Percentiles rank a stretch among this genome's conserved stretches.
Evolutionary conservation across 306 rosid genomes (phyloP).

Genomic region (Fagus sylvatica): DNA sequence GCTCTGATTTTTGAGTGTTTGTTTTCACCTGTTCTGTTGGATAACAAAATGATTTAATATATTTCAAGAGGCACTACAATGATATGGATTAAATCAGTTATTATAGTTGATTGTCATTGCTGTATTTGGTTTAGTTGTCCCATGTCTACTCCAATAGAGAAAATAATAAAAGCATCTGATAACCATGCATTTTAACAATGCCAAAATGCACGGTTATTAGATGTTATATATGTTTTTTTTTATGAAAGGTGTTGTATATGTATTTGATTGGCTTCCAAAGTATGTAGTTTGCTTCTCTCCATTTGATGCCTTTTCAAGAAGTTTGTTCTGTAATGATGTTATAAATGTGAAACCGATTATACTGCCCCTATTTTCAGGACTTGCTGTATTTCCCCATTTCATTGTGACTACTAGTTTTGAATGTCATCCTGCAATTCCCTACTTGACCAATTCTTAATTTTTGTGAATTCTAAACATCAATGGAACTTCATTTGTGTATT

Average conservation of each 20-base stretch:
- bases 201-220: neutral
- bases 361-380: too few relatives aligned
- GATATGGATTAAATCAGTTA: conserved; percentile 16
- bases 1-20: conserved; percentile 43
- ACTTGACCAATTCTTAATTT: neutral
- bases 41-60: conserved; percentile 30
- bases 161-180: too few relatives aligned
- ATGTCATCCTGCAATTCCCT: too few relatives aligned
- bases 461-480: neutral
- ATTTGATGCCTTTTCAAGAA: conserved; percentile 1
- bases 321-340: neutral
- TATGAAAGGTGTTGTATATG: neutral
- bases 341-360: neutral
- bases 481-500: neutral
- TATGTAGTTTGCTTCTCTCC: neutral
- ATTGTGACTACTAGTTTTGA: too few relatives aligned
- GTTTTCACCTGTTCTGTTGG: conserved; percentile 21
- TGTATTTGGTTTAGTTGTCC: conserved; percentile 9
- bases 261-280: neutral
- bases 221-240: neutral
- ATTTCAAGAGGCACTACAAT: conserved; percentile 24
- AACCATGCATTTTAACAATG: neutral
- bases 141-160: neutral
- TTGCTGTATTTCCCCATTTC: too few relatives aligned
- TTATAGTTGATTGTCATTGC: conserved; percentile 9